Evolutionary conservation across 257 asterid species (phyloP), one percentile per base, ranked within the genome.

Genomic region (Cynanchum wilfordii): DNA sequence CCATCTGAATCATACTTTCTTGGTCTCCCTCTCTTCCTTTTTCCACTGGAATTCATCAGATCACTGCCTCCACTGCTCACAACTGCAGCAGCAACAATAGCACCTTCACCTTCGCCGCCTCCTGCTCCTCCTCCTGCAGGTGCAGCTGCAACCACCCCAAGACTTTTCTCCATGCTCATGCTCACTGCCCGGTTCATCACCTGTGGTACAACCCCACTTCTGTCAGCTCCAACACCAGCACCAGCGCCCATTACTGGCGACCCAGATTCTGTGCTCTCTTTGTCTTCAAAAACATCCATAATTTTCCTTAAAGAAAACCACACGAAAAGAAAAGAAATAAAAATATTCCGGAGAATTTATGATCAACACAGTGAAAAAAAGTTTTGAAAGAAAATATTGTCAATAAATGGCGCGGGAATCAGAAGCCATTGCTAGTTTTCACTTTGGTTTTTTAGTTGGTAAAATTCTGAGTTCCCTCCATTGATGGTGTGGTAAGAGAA

Each of bases 11-110:
- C 97, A 50, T 86, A 92, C 82, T 92, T 92, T 73, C 95, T 87
- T 2, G 98, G 98, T 69, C 98, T 83, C 45, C 98, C 98, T 74
- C 97, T 85, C 80, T 89, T 92, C 87, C 87, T 92, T 60, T 87
- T 92, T 52, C 73, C 90, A 75, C 66, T 52, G 59, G 78, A 3
- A 63, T 79, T 75, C 83, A 54, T 54, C 69, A 16, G 71, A 33
- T 25, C 84, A 25, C 79, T 82, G 5, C 76, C 81, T 3, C 83
- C 80, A 27, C 79, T 83, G 22, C 19, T 82, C 3, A 33, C 74
- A 55, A 40, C 81, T 8, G 56, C 86, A 38, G 76, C 73, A 56
- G 17, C 58, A 27, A 42, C 49, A 17, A 57, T 76, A 17, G 80
- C 79, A 3, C 76, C 81, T 0, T 72, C 86, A 2, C 76, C 74